phyloP scores from a whole-genome alignment of 192 early-diverging fungal species.

The Backusella luteola region DNA sequence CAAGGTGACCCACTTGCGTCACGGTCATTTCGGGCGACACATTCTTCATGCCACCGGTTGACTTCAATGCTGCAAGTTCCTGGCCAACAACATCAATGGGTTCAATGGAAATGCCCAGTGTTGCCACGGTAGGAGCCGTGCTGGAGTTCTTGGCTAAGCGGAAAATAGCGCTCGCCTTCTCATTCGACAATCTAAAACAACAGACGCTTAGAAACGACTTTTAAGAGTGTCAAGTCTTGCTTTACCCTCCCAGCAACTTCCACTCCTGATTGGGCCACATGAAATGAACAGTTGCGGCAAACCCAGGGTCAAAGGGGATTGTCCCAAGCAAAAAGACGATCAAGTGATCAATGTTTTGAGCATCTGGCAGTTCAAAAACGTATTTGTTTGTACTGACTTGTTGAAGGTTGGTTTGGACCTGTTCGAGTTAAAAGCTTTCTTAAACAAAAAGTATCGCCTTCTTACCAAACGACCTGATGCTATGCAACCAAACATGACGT shows the following conservation, averaged over 20 bases:
- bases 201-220: background rate
- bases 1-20: constrained; percentile 52
- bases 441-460: background rate
- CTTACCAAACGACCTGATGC: constrained; percentile 80
- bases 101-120: constrained; percentile 93
- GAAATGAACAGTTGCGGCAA: constrained; percentile 91
- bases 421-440: background rate
- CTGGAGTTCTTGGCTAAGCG: constrained; percentile 40
- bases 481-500: constrained; percentile 88
- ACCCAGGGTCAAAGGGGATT: constrained; percentile 86
- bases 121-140: constrained; percentile 42
- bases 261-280: constrained; percentile 80
- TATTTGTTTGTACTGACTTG: constrained; percentile 76
- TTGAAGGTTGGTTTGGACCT: constrained; percentile 89
- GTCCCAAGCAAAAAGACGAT: constrained; percentile 90
- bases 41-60: background rate
- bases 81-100: constrained; percentile 69
- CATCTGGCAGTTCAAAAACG: constrained; percentile 87
- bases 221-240: background rate
- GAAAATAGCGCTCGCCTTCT: constrained; percentile 83
- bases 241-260: constrained; percentile 72
- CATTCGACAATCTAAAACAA: constrained; percentile 61
- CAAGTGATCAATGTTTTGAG: constrained; percentile 87
- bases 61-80: constrained; percentile 39
- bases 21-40: constrained; percentile 12